These are phyloP conservation scores for Exophiala viscosa DNA, from an alignment of 2,329 filamentous ascomycete genomes.

Conservation along the genomic window DNA sequence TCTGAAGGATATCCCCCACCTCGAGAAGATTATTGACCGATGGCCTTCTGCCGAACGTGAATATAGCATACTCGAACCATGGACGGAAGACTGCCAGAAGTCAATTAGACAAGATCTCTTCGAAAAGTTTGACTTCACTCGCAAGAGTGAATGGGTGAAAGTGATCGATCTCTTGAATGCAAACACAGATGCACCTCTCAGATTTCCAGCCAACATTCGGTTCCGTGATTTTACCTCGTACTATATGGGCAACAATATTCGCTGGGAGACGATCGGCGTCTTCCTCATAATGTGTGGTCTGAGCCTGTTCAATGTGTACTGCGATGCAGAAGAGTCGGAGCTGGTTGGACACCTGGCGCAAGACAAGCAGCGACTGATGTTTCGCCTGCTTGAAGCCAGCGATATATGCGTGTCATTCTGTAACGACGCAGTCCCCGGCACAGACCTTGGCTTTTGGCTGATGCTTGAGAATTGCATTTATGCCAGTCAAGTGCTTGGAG, in stretches of 20 bases:
- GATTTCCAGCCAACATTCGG: not conserved
- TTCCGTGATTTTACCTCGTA: conserved; percentile 11
- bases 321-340: conserved; percentile 28
- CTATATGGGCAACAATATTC: conserved; percentile 27
- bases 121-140: not conserved
- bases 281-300: conserved; percentile 38
- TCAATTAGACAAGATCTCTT: not conserved
- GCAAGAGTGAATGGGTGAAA: too few relatives aligned
- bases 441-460: conserved; percentile 32
- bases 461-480: conserved; percentile 32
- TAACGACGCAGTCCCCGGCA: not conserved
- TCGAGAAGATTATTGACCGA: not conserved
- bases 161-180: not conserved
- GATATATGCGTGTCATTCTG: conserved; percentile 19
- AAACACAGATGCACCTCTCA: not conserved
- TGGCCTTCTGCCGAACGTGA: not conserved
- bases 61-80: not conserved
- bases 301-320: conserved; percentile 34
- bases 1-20: not conserved
- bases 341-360: conserved; percentile 29
- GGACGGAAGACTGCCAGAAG: not conserved
- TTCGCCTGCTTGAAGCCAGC: conserved; percentile 35
- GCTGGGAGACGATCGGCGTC: conserved; percentile 42
- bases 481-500: conserved; percentile 1
- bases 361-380: conserved; percentile 32